A percentile compares a stretch with the other conserved stretches of the same genome.
phyloP scores from a whole-genome alignment of 192 early-diverging fungal genomes.

The Helicostylum pulchrum region DNA sequence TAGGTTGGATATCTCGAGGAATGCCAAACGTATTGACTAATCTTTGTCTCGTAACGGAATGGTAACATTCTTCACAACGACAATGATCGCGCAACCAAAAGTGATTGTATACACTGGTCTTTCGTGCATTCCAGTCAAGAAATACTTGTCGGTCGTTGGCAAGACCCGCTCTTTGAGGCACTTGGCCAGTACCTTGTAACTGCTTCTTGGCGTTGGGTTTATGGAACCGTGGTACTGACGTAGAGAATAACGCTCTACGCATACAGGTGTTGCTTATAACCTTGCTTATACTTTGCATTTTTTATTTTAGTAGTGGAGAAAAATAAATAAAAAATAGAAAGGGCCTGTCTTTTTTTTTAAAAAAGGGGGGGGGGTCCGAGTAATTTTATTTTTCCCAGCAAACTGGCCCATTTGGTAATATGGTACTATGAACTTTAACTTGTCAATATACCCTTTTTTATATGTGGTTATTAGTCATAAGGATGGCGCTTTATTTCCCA shows the following conservation, averaged over 20 bases:
- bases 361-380: no score
- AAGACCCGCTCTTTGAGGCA: conserved; percentile 21
- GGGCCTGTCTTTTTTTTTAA: no score
- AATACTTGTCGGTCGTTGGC: conserved; percentile 31
- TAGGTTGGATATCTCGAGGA: conserved; percentile 54
- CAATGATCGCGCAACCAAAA: conserved; percentile 89
- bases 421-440: no score
- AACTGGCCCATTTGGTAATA: no score
- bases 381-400: no score
- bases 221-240: neutral
- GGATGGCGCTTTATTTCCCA: no score
- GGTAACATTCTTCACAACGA: conserved; percentile 72
- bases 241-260: conserved; percentile 10
- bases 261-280: no score
- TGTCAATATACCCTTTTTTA: no score
- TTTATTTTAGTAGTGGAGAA: no score
- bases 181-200: conserved; percentile 10
- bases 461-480: no score
- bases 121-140: conserved; percentile 30
- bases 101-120: conserved; percentile 46
- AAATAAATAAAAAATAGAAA: no score
- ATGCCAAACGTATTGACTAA: conserved; percentile 68
- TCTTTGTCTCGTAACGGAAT: conserved; percentile 72
- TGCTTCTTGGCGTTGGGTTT: conserved; percentile 20
- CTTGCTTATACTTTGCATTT: no score